phyloP scores from a whole-genome alignment of 148 eudicot species.

The Chenopodium suecicum region DNA sequence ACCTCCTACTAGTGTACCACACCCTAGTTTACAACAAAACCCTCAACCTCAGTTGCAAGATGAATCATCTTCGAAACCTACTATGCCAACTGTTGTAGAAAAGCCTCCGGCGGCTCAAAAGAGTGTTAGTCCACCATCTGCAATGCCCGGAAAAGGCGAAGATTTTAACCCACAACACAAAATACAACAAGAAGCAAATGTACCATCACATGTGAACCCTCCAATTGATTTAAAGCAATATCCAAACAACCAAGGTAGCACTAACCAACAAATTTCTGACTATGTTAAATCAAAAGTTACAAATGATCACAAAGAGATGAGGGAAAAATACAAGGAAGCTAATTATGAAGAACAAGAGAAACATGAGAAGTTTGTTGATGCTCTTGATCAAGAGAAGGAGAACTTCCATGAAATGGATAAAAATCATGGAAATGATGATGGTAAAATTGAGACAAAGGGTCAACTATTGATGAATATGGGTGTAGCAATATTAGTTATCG shows the following conservation, averaged over 20 bases:
- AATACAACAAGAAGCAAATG: not conserved
- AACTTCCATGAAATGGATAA: not conserved
- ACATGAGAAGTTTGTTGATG: not conserved
- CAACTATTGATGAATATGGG: slow-evolving; percentile 56
- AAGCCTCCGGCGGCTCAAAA: not conserved
- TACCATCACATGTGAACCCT: not conserved
- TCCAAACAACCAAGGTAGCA: not conserved
- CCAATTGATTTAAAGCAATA: not conserved
- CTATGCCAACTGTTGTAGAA: not conserved
- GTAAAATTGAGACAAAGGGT: slow-evolving; percentile 5
- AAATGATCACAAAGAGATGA: not conserved
- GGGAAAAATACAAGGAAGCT: not conserved
- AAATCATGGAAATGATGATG: not conserved
- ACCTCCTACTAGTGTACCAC: slow-evolving; percentile 8
- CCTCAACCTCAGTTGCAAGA: slow-evolving; percentile 4
- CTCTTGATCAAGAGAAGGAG: not conserved
- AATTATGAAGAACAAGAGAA: not conserved
- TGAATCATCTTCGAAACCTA: not conserved
- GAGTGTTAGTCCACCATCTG: not conserved
- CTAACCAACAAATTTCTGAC: not conserved
- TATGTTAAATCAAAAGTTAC: not conserved
- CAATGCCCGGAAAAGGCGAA: not conserved
- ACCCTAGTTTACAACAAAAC: not conserved
- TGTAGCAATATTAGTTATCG: slow-evolving; percentile 47
- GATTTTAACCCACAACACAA: not conserved